A percentile compares a stretch with the other conserved stretches of the same genome.
These are phyloP conservation scores for Phytophthora constricta DNA, from an alignment of 352 stramenopile genomes.

Conservation along the genomic window DNA sequence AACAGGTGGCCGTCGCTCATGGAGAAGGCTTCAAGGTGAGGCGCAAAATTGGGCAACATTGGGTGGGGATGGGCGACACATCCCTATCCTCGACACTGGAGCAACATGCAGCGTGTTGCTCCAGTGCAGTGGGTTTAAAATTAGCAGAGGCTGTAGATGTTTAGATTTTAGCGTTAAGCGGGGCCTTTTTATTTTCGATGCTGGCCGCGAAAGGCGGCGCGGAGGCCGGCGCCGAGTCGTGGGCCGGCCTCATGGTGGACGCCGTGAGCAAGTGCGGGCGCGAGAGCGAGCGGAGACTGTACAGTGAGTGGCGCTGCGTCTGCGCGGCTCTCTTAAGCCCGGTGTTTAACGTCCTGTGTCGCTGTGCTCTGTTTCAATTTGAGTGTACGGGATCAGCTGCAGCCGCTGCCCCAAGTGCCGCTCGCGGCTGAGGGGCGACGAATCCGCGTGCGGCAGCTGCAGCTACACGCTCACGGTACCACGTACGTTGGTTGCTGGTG, in stretches of 20 bases:
- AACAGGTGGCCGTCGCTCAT: slow-evolving; percentile 71
- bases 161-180: background rate
- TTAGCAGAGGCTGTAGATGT: too few species aligned
- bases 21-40: slow-evolving; percentile 12
- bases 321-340: background rate
- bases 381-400: slow-evolving; percentile 72
- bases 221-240: slow-evolving; percentile 16
- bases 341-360: slow-evolving; percentile 7
- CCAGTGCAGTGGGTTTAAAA: background rate
- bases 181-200: background rate
- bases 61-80: too few species aligned
- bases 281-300: slow-evolving; percentile 56
- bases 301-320: slow-evolving; percentile 36
- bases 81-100: too few species aligned
- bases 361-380: background rate
- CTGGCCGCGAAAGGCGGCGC: background rate
- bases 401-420: slow-evolving; percentile 57
- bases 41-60: background rate
- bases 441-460: slow-evolving; percentile 50
- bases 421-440: slow-evolving; percentile 41
- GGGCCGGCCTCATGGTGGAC: slow-evolving; percentile 49
- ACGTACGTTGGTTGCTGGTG: slow-evolving; percentile 33
- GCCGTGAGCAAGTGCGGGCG: slow-evolving; percentile 57
- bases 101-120: too few species aligned
- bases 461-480: slow-evolving; percentile 39